Percentiles rank a stretch among this genome's conserved stretches.
phyloP scores from a whole-genome alignment of 1,284 basidiomycete species.

The Hymenochaete sp. region DNA sequence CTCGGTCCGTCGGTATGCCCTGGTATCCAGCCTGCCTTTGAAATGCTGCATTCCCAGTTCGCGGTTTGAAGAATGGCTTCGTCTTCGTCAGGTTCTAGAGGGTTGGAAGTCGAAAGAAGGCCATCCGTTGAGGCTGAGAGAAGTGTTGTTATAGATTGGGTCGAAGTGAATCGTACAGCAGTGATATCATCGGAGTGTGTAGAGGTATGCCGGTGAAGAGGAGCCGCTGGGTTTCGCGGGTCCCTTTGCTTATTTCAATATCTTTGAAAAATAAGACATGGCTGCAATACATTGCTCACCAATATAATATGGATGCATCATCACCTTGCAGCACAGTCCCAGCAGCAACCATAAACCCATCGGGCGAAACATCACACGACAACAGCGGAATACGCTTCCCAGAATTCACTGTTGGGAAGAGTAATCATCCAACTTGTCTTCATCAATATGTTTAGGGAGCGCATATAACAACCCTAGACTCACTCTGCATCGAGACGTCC shows the following conservation, averaged over 20 bases:
- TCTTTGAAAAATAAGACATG: not conserved
- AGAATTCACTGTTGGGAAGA: conserved; percentile 36
- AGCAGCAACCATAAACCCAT: conserved; percentile 58
- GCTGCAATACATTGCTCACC: conserved; percentile 34
- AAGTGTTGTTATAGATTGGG: conserved; percentile 33
- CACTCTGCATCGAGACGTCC: conserved; percentile 48
- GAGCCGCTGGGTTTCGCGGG: conserved; percentile 41
- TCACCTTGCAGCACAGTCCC: conserved; percentile 64
- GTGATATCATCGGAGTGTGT: conserved; percentile 78
- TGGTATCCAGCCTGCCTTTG: conserved; percentile 61
- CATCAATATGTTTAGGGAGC: conserved; percentile 27
- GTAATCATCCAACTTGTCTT: conserved; percentile 32
- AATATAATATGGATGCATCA: conserved; percentile 64
- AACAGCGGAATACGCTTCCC: conserved; percentile 42
- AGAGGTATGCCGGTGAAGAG: conserved; percentile 43
- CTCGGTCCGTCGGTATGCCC: conserved; percentile 21
- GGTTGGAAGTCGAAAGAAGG: conserved; percentile 55
- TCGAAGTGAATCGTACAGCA: conserved; percentile 43
- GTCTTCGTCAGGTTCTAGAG: conserved; percentile 65
- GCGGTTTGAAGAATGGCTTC: conserved; percentile 60
- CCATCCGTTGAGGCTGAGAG: conserved; percentile 71
- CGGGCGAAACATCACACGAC: conserved; percentile 58
- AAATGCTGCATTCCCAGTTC: conserved; percentile 69
- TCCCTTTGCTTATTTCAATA: conserved; percentile 41
- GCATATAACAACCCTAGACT: conserved; percentile 26